Evolutionary conservation across 257 asterid species (phyloP), one percentile per base, ranked within the genome.

Genomic region (Ballota nigra): DNA sequence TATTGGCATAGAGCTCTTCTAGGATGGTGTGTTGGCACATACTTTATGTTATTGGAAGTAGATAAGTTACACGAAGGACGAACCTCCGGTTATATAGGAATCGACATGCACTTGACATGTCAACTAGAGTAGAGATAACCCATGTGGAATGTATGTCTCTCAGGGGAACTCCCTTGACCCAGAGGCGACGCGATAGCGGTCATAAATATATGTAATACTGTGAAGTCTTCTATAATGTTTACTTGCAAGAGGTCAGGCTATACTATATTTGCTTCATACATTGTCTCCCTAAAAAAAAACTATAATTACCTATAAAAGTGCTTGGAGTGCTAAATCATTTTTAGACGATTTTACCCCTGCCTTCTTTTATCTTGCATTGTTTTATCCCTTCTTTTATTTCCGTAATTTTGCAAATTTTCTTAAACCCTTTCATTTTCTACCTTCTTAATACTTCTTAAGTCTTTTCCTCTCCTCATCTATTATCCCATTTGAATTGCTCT

Each of bases 81-180:
- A 36, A 34, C 55, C 73, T 49, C 59, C 45, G 43, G 10, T 53
- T 49, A 8, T 57, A 18, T 26, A 51, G 57, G 20, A 56, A 63
- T 57, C 38, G 47, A 5, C 19, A 26, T 45, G 49, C 57, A 16
- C 8, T 29, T 33, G 38, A 33, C 9, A 22, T 13, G 24, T 22
- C 20, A 66, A 34, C 31, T 29, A 26, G 29, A 26, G 29, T 26
- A 26, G 1, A 26, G 29, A 26, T 1, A 26, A 26, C 29, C 29
- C 66, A 13, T 26, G 31, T 43, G 12, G 24, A 41, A 41, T 43
- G 51, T 58, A 51, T 63, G n/a, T n/a, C 34, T 34, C 64, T 31
- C 45, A 13, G 45, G 65, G 58, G 31, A 38, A 36, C 67, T 38
- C 68, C 67, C 68, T 18, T 41, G 15, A 26, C 58, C 65, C 65